phyloP scores from a whole-genome alignment of 1,284 basidiomycete species.

The Pholiota adiposa region DNA sequence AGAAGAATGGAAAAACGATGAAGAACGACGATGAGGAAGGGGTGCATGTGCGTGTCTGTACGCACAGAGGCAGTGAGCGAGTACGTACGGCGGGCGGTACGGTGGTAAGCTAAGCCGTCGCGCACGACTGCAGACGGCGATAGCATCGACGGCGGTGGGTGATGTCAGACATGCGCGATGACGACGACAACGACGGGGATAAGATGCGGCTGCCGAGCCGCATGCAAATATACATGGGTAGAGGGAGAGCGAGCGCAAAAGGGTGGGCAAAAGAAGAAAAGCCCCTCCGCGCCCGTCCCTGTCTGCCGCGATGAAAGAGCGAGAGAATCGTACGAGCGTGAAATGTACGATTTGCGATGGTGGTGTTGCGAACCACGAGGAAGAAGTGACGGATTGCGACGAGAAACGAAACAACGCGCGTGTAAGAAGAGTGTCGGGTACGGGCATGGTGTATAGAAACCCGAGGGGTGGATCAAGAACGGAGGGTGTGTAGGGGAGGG shows the following conservation, averaged over 20 bases:
- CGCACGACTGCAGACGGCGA: background rate
- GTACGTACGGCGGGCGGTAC: background rate
- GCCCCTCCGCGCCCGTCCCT: background rate
- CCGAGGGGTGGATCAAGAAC: slow-evolving; percentile 14
- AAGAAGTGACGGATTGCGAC: background rate
- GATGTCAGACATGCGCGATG: background rate
- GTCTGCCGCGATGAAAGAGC: background rate
- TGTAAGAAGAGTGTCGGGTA: background rate
- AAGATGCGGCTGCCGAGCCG: background rate
- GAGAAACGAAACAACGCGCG: background rate
- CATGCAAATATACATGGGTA: background rate
- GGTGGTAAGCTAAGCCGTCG: background rate
- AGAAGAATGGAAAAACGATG: slow-evolving; percentile 27
- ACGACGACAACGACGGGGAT: background rate
- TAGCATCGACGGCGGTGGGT: background rate
- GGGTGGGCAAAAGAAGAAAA: background rate
- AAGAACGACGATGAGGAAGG: slow-evolving; percentile 24
- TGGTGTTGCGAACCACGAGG: slow-evolving; percentile 5
- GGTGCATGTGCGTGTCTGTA: no score
- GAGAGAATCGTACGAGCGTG: background rate
- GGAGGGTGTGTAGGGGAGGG: slow-evolving; percentile 22
- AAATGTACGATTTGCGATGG: background rate
- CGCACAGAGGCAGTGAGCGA: no score
- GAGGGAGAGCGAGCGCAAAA: background rate
- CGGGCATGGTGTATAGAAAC: slow-evolving; percentile 3